phyloP scores from a whole-genome alignment of 352 stramenopile genomes.

The Globisporangium canariense region DNA sequence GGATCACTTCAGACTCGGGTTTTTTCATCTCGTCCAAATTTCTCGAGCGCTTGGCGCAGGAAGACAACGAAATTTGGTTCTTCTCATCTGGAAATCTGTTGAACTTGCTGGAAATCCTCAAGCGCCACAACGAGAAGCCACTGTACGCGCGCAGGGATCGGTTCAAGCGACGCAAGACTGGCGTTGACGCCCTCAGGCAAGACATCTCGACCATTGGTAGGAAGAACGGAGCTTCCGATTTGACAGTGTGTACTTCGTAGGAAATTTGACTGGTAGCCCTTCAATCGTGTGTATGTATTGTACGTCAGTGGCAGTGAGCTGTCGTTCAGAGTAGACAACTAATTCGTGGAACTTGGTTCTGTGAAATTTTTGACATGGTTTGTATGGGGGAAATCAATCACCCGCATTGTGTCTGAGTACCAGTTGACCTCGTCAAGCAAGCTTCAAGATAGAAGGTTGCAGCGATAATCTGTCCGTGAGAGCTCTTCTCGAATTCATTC shows the following conservation, averaged over 20 bases:
- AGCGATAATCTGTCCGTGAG: no score
- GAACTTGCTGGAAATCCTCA: constrained; percentile 9
- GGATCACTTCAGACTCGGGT: background rate
- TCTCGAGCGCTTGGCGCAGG: background rate
- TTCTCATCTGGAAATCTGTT: constrained; percentile 11
- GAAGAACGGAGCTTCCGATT: background rate
- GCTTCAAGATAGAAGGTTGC: no score
- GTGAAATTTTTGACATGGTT: background rate
- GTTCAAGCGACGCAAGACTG: constrained; percentile 5
- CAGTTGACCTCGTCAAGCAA: no score
- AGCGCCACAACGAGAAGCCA: constrained; percentile 8
- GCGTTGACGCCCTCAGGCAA: background rate
- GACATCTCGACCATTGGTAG: background rate
- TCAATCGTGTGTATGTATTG: background rate
- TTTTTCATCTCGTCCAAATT: background rate
- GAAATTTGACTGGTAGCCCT: background rate
- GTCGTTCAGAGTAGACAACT: background rate
- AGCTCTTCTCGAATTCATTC: no score
- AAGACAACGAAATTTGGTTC: constrained; percentile 9
- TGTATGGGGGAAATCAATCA: no score
- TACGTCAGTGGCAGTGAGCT: background rate
- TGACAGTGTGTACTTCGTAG: constrained; percentile 2
- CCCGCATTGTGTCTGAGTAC: no score
- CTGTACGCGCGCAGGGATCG: constrained; percentile 13
- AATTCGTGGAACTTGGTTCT: background rate